A percentile compares a stretch with the other conserved stretches of the same genome.
Conservation (phyloP, 2,329 filamentous ascomycete species). For the Phialophora chinensis region DNA sequence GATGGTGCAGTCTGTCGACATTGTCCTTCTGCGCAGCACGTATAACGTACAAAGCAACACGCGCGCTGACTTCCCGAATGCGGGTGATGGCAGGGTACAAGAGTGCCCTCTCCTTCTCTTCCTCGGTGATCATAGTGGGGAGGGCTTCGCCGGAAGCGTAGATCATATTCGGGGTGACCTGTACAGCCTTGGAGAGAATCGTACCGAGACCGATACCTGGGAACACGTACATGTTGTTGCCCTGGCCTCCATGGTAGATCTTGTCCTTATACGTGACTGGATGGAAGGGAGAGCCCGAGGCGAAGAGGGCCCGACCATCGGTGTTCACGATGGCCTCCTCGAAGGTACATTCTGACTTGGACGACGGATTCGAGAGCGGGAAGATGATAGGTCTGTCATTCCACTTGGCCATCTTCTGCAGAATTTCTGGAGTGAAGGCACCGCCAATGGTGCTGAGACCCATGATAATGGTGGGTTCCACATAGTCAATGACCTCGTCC, state of each 20-base stretch:
- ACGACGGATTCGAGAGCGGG: slow-evolving; percentile 93
- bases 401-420: slow-evolving; percentile 66
- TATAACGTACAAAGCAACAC: slow-evolving; percentile 90
- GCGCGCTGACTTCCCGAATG: slow-evolving; percentile 85
- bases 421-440: slow-evolving; percentile 86
- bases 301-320: slow-evolving; percentile 88
- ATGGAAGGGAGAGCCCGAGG: slow-evolving; percentile 91
- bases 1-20: slow-evolving; percentile 60
- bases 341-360: slow-evolving; percentile 97
- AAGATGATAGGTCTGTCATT: slow-evolving; percentile 90
- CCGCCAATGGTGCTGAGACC: slow-evolving; percentile 94
- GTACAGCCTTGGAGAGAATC: slow-evolving; percentile 85
- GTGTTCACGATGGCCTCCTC: slow-evolving; percentile 92
- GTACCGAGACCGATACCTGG: slow-evolving; percentile 92
- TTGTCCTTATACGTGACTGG: slow-evolving; percentile 70
- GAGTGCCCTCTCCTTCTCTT: slow-evolving; percentile 81
- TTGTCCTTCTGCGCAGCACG: slow-evolving; percentile 84
- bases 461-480: slow-evolving; percentile 92
- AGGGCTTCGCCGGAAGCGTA: slow-evolving; percentile 89
- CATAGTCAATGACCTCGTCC: slow-evolving; percentile 89
- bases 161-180: slow-evolving; percentile 93
- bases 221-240: slow-evolving; percentile 89
- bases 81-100: slow-evolving; percentile 91
- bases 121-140: slow-evolving; percentile 74
- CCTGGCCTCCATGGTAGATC: slow-evolving; percentile 79